phyloP scores from a whole-genome alignment of 2,329 filamentous ascomycete species.

The Amphichorda felina region DNA sequence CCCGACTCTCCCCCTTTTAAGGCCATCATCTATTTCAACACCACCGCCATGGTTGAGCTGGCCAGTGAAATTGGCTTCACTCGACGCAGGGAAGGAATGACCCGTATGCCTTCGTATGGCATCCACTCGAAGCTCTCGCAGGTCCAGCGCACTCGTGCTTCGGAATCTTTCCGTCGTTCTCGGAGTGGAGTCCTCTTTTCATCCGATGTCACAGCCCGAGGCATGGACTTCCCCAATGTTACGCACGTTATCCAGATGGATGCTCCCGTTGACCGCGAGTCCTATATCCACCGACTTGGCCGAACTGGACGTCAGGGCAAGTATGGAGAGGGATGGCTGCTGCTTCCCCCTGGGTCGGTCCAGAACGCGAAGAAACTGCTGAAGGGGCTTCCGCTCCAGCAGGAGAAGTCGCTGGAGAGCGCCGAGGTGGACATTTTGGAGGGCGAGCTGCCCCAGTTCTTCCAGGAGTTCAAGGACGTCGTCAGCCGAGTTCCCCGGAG shows the following conservation, averaged over 20 bases:
- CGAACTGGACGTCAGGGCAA: constrained; percentile 68
- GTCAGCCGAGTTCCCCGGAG: constrained; percentile 25
- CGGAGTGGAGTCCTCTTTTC: constrained; percentile 57
- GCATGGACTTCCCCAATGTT: constrained; percentile 74
- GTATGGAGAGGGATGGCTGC: constrained; percentile 58
- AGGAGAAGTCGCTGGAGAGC: constrained; percentile 36
- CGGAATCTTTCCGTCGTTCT: constrained; percentile 60
- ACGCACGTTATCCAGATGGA: constrained; percentile 71
- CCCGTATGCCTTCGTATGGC: constrained; percentile 26
- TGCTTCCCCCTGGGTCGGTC: constrained; percentile 46
- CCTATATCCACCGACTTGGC: constrained; percentile 67
- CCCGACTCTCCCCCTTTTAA: constrained; percentile 59
- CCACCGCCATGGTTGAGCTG: constrained; percentile 60
- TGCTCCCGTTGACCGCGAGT: constrained; percentile 50
- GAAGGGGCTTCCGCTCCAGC: constrained; percentile 46
- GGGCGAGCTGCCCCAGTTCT: constrained; percentile 27
- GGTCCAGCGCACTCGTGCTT: constrained; percentile 51
- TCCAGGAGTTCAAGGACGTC: constrained; percentile 29
- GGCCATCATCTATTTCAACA: constrained; percentile 87
- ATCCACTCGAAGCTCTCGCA: constrained; percentile 79
- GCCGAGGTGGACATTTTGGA: constrained; percentile 41
- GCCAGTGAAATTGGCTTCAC: constrained; percentile 41
- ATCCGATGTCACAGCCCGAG: constrained; percentile 69
- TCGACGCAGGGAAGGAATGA: constrained; percentile 23
- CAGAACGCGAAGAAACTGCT: constrained; percentile 36